Percentiles rank a stretch among this genome's conserved stretches.
These are phyloP conservation scores for Colletotrichum spinosum DNA, from an alignment of 2,329 filamentous ascomycete species.

Conservation along the genomic window DNA sequence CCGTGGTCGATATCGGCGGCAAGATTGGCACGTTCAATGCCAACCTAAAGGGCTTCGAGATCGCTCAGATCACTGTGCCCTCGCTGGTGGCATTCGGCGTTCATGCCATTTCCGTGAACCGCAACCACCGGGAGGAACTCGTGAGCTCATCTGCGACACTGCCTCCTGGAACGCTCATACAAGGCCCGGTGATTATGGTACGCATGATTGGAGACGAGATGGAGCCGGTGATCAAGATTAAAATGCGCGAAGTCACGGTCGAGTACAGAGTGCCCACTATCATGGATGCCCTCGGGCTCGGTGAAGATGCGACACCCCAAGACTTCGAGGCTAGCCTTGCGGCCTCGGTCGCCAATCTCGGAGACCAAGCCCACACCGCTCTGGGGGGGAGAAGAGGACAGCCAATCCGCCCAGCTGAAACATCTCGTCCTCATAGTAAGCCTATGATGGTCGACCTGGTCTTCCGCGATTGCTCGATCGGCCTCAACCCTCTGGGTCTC, in stretches of 20 bases:
- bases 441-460: conserved; percentile 78
- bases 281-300: conserved; percentile 81
- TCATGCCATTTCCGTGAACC: conserved; percentile 68
- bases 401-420: conserved; percentile 16
- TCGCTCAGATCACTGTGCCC: conserved; percentile 86
- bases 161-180: conserved; percentile 28
- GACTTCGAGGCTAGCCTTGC: conserved; percentile 82
- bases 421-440: conserved; percentile 52
- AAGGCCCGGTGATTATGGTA: conserved; percentile 77
- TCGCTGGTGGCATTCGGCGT: conserved; percentile 84
- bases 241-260: conserved; percentile 84
- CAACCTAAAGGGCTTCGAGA: conserved; percentile 72
- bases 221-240: conserved; percentile 89
- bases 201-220: conserved; percentile 94
- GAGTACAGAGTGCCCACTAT: conserved; percentile 91
- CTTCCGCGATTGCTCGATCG: conserved; percentile 83
- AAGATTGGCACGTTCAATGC: conserved; percentile 74
- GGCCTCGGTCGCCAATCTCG: conserved; percentile 82
- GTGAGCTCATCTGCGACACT: conserved; percentile 63
- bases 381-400: conserved; percentile 46
- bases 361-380: conserved; percentile 69
- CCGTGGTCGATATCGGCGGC: conserved; percentile 72
- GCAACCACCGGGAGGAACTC: conserved; percentile 78
- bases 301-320: conserved; percentile 74
- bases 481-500: conserved; percentile 83